These are phyloP conservation scores for Chernovozyma aurita DNA, from an alignment of 1,139 yeast genomes.

Conservation along the genomic window DNA sequence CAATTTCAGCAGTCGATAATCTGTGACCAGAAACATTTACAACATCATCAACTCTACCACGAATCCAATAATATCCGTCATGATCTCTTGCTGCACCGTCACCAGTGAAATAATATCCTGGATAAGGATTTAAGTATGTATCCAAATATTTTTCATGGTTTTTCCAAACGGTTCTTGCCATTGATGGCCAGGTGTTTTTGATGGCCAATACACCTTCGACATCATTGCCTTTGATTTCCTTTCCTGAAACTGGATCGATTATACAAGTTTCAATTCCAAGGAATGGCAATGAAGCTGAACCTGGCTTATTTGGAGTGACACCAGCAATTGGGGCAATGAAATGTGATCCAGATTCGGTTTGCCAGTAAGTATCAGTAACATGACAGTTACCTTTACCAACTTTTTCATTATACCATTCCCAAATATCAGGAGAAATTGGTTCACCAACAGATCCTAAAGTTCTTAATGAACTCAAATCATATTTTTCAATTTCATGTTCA, in stretches of 20 bases:
- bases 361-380: slow-evolving; percentile 97
- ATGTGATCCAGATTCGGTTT: slow-evolving; percentile 96
- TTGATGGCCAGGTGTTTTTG: slow-evolving; percentile 91
- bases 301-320: slow-evolving; percentile 92
- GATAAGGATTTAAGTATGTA: slow-evolving; percentile 92
- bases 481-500: slow-evolving; percentile 74
- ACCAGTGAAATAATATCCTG: slow-evolving; percentile 96
- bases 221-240: slow-evolving; percentile 79
- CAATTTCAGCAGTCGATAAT: slow-evolving; percentile 95
- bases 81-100: slow-evolving; percentile 98
- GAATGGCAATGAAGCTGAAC: slow-evolving; percentile 94
- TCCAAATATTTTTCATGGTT: slow-evolving; percentile 89
- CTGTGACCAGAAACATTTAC: slow-evolving; percentile 98
- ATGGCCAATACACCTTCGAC: slow-evolving; percentile 95
- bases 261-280: slow-evolving; percentile 89
- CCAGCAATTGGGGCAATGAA: slow-evolving; percentile 95
- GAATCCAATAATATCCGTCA: slow-evolving; percentile 97
- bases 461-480: slow-evolving; percentile 86
- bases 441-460: slow-evolving; percentile 98
- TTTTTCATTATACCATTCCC: slow-evolving; percentile 97
- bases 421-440: slow-evolving; percentile 95
- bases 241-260: slow-evolving; percentile 88
- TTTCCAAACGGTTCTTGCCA: slow-evolving; percentile 95
- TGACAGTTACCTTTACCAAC: slow-evolving; percentile 86
- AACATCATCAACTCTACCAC: slow-evolving; percentile 98